Evolutionary conservation across 192 early-diverging fungal species (phyloP), one percentile per base, ranked within the genome.

Genomic region (Phlyctochytrium arcticum): DNA sequence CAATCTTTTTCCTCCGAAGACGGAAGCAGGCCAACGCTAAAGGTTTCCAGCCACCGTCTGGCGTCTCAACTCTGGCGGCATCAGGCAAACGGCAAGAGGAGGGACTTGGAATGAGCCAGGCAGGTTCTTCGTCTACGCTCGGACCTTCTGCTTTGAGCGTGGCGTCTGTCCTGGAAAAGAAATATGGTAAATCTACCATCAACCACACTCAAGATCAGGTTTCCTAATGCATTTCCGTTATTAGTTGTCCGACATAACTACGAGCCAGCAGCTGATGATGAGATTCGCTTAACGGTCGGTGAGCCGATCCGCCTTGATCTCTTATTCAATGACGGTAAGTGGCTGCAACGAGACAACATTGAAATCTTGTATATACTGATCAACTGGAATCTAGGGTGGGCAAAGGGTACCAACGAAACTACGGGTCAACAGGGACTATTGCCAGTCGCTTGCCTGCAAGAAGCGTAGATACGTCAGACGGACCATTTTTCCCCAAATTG

Each of bases 281-380:
- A 74, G 51, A 31, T 74, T 27, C 37, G 37, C 33, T 31, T 74
- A 47, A 54, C 53, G 3, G 39, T 57, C 12, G 72, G 67, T 19
- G 72, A 74, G 39, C 35, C 61, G 15, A 62, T 74, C 33, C 39
- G 42, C 19, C 27, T 74, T 32, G 66, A 74, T 30, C 47, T 74
- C 17, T 34, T 76, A 36, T 76, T 72, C 34, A 72, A 62, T 39
- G 74, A 76, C 62, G 74, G 73, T 65, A 44, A 23, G 62, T 42
- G 8, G 17, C 9, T 54, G 36, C 2, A 2, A 26, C 33, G 4
- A 2, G 21, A 21, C 50, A 5, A 7, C 34, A 5, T 19, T 49
- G 31, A 9, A 27, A 3, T 35, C 17, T 4, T 8, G 24, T 36
- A n/a, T 36, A 35, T 24, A 42, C 34, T 34, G 19, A 39, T 17